Percentiles rank a stretch among this genome's conserved stretches.
These are phyloP conservation scores for Trichoderma erinaceum DNA, from an alignment of 495 filamentous ascomycete species.

Conservation along the genomic window DNA sequence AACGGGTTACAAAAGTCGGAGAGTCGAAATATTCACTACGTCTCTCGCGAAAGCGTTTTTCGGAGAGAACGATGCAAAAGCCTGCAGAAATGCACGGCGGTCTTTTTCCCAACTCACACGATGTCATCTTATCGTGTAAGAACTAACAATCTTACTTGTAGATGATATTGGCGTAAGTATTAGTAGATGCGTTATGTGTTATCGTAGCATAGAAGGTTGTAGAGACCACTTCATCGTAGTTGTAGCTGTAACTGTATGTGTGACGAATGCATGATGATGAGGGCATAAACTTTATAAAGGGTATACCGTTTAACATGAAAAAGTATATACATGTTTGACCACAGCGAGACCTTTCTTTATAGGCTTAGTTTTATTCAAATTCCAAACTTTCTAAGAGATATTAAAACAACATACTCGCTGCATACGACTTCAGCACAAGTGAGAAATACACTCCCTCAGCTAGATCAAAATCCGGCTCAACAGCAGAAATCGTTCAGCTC, in stretches of 20 bases:
- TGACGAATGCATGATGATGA: not conserved
- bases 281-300: too few species aligned
- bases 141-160: not conserved
- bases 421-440: too few species aligned
- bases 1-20: not conserved
- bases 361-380: too few species aligned
- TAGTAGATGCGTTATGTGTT: not conserved
- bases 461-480: too few species aligned
- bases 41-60: not conserved
- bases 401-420: too few species aligned
- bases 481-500: too few species aligned
- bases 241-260: too few species aligned
- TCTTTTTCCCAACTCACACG: not conserved
- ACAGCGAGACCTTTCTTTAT: too few species aligned
- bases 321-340: too few species aligned
- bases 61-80: not conserved
- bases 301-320: too few species aligned
- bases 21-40: conserved; percentile 1
- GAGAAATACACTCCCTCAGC: too few species aligned
- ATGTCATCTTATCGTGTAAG: not conserved
- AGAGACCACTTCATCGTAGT: not conserved
- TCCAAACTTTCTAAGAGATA: too few species aligned
- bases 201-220: not conserved
- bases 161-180: not conserved
- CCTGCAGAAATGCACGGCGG: conserved; percentile 7